These are phyloP conservation scores for Apiospora pterosperma DNA, from an alignment of 2,329 filamentous ascomycete genomes.

Conservation along the genomic window DNA sequence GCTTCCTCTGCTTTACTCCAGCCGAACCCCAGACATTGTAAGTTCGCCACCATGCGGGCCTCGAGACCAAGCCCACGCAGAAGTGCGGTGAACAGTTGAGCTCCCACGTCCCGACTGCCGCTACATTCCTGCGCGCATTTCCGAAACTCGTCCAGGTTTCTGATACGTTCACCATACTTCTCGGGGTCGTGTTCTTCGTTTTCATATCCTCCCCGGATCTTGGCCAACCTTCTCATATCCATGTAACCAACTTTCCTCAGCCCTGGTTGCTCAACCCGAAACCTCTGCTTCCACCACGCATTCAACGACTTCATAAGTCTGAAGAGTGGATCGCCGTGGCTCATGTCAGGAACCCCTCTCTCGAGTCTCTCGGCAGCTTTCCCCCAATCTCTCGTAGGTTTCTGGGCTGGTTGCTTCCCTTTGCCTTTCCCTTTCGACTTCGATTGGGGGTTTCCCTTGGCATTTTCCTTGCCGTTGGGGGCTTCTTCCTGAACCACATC, in stretches of 20 bases:
- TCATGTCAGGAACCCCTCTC: conserved; percentile 70
- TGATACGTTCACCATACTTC: conserved; percentile 73
- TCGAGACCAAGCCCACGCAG: conserved; percentile 79
- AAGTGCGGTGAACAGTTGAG: conserved; percentile 85
- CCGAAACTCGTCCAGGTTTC: conserved; percentile 65
- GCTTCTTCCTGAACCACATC: conserved; percentile 38
- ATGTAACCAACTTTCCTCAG: conserved; percentile 90
- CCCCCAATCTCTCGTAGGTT: conserved; percentile 64
- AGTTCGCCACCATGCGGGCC: conserved; percentile 74
- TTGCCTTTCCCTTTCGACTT: conserved; percentile 30
- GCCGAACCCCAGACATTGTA: conserved; percentile 86
- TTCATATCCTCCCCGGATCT: conserved; percentile 68
- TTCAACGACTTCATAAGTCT: conserved; percentile 72
- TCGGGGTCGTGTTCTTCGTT: conserved; percentile 58
- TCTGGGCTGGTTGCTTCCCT: conserved; percentile 23
- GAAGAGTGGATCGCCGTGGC: conserved; percentile 77
- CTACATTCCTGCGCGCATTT: conserved; percentile 64
- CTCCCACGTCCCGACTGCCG: conserved; percentile 83
- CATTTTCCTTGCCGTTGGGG: conserved; percentile 17
- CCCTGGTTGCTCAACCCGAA: conserved; percentile 72
- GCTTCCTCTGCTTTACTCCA: conserved; percentile 87
- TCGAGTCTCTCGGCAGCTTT: conserved; percentile 66
- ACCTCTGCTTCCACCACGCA: conserved; percentile 85
- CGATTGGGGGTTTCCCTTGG: conserved; percentile 36
- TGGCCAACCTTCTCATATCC: conserved; percentile 68